Conservation (phyloP, 2,329 filamentous ascomycete genomes). For the Neoarthrinium moseri region DNA sequence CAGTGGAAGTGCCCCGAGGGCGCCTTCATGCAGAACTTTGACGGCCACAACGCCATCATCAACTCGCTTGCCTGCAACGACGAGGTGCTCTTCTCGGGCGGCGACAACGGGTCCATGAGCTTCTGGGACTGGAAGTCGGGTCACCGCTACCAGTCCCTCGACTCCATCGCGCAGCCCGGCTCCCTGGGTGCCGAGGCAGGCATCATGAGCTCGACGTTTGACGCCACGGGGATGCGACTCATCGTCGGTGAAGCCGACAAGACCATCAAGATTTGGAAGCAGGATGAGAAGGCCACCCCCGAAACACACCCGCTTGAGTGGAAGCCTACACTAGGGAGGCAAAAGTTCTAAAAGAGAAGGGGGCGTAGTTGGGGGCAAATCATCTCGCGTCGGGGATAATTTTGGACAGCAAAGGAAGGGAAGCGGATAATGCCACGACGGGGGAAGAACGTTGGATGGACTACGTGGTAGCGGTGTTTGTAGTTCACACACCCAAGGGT, state of each 20-base stretch:
- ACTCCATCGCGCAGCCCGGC: conserved; percentile 91
- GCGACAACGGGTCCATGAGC: conserved; percentile 91
- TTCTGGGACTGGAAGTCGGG: conserved; percentile 99
- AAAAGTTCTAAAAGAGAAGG: conserved; percentile 61
- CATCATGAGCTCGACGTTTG: conserved; percentile 91
- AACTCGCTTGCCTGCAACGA: conserved; percentile 92
- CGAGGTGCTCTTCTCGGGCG: conserved; percentile 91
- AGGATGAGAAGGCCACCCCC: conserved; percentile 84
- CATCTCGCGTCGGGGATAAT: not conserved
- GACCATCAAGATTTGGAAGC: conserved; percentile 98
- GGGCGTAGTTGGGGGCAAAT: not conserved
- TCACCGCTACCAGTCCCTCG: conserved; percentile 83
- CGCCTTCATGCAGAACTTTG: conserved; percentile 98
- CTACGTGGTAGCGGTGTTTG: conserved; percentile 13
- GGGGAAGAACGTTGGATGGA: not conserved
- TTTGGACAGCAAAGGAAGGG: not conserved
- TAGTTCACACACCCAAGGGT: no score
- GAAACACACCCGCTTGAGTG: conserved; percentile 91
- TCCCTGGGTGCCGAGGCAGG: conserved; percentile 92
- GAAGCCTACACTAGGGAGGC: conserved; percentile 76
- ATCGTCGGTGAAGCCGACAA: conserved; percentile 97
- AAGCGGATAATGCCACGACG: conserved; percentile 10
- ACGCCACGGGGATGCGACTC: conserved; percentile 81
- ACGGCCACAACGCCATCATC: conserved; percentile 94
- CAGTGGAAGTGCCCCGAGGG: conserved; percentile 99